A percentile compares a stretch with the other conserved stretches of the same genome.
Evolutionary conservation across 2,329 filamentous ascomycete species (phyloP).

Genomic region (Penicillium decumbens): DNA sequence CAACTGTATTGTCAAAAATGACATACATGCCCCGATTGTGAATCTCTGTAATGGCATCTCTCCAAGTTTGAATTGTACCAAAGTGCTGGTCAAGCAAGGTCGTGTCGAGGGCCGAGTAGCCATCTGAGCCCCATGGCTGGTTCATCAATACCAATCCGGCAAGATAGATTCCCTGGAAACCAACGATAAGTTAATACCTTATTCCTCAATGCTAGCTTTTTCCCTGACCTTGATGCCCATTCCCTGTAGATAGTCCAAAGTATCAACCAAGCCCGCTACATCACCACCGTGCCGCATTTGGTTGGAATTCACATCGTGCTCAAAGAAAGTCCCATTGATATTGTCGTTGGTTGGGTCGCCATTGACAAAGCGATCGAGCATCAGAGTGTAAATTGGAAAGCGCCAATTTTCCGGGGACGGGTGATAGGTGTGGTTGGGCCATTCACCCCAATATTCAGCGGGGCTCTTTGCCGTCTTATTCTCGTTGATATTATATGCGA

Average conservation of each 20-base stretch:
- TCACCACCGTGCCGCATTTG: conserved; percentile 63
- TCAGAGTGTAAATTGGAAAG: conserved; percentile 62
- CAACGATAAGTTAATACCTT: not conserved
- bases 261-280: conserved; percentile 54
- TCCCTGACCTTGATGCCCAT: conserved; percentile 57
- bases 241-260: conserved; percentile 60
- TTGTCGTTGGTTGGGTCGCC: conserved; percentile 62
- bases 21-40: conserved; percentile 62
- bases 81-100: conserved; percentile 61
- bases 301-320: conserved; percentile 57
- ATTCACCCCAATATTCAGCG: conserved; percentile 55
- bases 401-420: conserved; percentile 60
- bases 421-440: conserved; percentile 50
- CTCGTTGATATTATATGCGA: conserved; percentile 58
- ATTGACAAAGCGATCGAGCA: conserved; percentile 61
- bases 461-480: conserved; percentile 55
- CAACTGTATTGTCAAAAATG: conserved; percentile 61
- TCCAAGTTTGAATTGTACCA: conserved; percentile 56
- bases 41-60: conserved; percentile 55
- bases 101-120: conserved; percentile 57
- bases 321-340: conserved; percentile 56
- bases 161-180: conserved; percentile 54
- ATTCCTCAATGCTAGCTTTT: not conserved
- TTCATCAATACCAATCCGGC: conserved; percentile 63
- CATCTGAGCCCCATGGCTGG: conserved; percentile 59